A percentile compares a stretch with the other conserved stretches of the same genome.
These are phyloP conservation scores for Fomitopsis palustris DNA, from an alignment of 1,284 basidiomycete genomes.

Conservation along the genomic window DNA sequence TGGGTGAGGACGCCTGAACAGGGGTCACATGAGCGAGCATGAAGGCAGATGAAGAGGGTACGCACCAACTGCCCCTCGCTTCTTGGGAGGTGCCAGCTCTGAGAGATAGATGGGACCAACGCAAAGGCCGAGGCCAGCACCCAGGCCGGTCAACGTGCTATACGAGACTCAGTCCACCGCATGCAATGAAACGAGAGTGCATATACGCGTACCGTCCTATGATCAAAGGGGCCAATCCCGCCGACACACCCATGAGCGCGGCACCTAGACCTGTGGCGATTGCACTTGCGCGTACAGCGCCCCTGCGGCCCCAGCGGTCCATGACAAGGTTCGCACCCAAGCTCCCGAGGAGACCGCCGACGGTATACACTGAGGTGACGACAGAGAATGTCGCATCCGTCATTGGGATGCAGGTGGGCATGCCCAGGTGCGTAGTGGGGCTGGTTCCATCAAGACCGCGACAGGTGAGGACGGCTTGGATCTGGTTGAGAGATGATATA, in stretches of 20 bases:
- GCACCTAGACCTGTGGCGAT: slow-evolving; percentile 59
- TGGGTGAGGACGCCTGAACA: slow-evolving; percentile 81
- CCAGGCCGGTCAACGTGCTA: slow-evolving; percentile 77
- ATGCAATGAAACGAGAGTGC: background rate
- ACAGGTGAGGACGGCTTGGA: slow-evolving; percentile 78
- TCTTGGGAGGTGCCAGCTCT: slow-evolving; percentile 72
- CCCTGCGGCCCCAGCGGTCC: slow-evolving; percentile 65
- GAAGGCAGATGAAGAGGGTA: background rate
- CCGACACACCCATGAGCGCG: slow-evolving; percentile 60
- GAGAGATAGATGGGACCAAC: slow-evolving; percentile 85
- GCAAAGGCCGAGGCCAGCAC: slow-evolving; percentile 82
- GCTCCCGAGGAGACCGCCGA: slow-evolving; percentile 85
- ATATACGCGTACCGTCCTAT: slow-evolving; percentile 60
- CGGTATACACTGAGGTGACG: slow-evolving; percentile 81
- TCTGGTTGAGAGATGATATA: slow-evolving; percentile 85
- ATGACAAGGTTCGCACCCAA: slow-evolving; percentile 68
- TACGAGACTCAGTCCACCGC: background rate
- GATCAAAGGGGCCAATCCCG: slow-evolving; percentile 53
- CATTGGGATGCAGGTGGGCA: slow-evolving; percentile 76
- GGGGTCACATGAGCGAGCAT: slow-evolving; percentile 7
- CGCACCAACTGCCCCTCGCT: slow-evolving; percentile 72
- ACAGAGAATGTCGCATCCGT: slow-evolving; percentile 71
- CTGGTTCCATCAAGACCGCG: slow-evolving; percentile 19
- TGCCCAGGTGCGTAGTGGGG: slow-evolving; percentile 24
- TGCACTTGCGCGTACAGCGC: slow-evolving; percentile 58